phyloP scores from a whole-genome alignment of 208 protist genomes.

The Trypanosoma platydactyli region DNA sequence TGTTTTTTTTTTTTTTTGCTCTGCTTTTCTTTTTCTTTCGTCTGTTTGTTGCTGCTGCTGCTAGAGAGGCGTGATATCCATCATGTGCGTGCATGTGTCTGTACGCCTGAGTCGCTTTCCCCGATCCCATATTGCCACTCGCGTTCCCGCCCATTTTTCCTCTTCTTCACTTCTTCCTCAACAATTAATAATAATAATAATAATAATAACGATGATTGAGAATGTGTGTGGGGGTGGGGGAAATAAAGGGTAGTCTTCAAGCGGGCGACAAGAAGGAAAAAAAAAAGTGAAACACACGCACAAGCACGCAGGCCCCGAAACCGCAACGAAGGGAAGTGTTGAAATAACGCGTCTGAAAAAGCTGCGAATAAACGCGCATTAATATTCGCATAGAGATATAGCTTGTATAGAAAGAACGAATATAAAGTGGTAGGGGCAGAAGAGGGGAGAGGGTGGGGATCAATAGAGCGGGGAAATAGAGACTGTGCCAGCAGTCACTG shows the following conservation, averaged over 20 bases:
- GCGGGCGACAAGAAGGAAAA: not conserved
- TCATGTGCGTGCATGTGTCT: not conserved
- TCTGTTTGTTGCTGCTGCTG: too few relatives aligned
- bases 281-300: constrained; percentile 9
- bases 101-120: too few relatives aligned
- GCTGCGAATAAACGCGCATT: constrained; percentile 4
- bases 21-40: constrained; percentile 6
- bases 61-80: not conserved
- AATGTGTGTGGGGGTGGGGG: too few relatives aligned
- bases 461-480: constrained; percentile 1
- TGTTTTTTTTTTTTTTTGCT: constrained; percentile 5
- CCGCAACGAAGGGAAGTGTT: not conserved
- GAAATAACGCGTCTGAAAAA: not conserved
- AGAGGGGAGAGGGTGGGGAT: constrained; percentile 9
- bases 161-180: not conserved
- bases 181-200: not conserved
- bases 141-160: not conserved
- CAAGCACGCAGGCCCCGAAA: too few relatives aligned
- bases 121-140: not conserved
- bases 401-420: too few relatives aligned
- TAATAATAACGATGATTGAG: too few relatives aligned
- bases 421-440: too few relatives aligned
- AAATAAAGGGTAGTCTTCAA: too few relatives aligned
- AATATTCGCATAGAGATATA: constrained; percentile 18
- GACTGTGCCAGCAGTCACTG: not conserved